Base-by-base conservation (phyloP, 176 grass and related monocot genomes). In the Phoenix roebelenii region DNA sequence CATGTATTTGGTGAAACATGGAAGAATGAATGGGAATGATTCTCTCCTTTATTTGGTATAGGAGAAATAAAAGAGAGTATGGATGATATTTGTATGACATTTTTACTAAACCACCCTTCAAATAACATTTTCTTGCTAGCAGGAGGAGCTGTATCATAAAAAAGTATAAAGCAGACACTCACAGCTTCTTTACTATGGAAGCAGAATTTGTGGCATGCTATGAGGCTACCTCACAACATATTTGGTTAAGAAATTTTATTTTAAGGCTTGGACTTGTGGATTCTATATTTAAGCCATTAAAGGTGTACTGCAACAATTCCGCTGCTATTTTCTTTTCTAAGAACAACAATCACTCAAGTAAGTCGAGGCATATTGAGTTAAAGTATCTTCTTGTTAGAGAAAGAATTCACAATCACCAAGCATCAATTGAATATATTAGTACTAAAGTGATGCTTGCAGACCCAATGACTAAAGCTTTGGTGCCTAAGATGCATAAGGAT, bases 221-320 rank as follows among this genome's bases (percentile, higher is more conserved):
- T 72, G 65, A 72, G 12, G 60, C 60, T 29, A 66, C 49, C 7
- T 54, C 22, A 69, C 63, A 77, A 15, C 18, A 16, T 26, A 19
- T 69, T 15, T 79, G 67, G 67, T 22, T 79, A 2, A n/a, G 1
- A 35, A 60, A 79, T 24, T 72, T 76, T 22, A 51, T 72, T 22
- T 66, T 16, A 3, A 4, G 59, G 5, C 22, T 72, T 52, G 10
- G 15, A 5, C 9, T 78, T 52, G 9, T 59, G 3, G 32, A 59
- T 4, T 56, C 2, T 18, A 71, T 72, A 30, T 15, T 3, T 2
- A 57, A 28, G 26, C 28, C 16, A 5, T 1, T 65, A 3, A 52
- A 23, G 6, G 23, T 69, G 5, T 61, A 68, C 29, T 71, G 58
- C 52, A 59, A 64, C 12, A 78, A 69, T 28, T 32, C 1, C 0